Percentiles rank a stretch among this genome's conserved stretches.
Conservation (phyloP, 257 asterid genomes). For the Mentha longifolia region DNA sequence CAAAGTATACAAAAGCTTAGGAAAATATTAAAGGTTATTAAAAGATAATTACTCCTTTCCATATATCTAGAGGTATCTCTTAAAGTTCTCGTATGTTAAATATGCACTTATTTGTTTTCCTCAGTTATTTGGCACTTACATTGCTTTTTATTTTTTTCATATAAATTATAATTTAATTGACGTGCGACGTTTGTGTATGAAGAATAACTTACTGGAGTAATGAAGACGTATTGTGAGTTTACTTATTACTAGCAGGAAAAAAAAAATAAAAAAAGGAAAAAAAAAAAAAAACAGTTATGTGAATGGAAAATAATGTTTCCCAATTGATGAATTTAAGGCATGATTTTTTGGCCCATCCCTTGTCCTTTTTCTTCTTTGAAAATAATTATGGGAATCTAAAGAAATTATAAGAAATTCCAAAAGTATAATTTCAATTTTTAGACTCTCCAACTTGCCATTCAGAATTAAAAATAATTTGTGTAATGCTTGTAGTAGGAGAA, state of each 20-base stretch:
- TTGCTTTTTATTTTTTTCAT: not conserved
- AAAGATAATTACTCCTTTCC: conserved; percentile 32
- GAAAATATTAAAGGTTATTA: conserved; percentile 49
- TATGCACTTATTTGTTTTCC: not conserved
- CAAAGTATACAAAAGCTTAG: conserved; percentile 41
- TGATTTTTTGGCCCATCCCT: conserved; percentile 3
- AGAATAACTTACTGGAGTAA: not conserved
- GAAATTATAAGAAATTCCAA: not conserved
- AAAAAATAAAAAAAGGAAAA: not conserved
- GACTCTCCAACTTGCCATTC: conserved; percentile 27
- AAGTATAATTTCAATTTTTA: conserved; percentile 17
- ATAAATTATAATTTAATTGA: not conserved
- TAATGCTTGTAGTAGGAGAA: conserved; percentile 15
- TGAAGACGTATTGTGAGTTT: not conserved
- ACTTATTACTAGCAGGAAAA: no score
- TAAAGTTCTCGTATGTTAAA: conserved; percentile 17
- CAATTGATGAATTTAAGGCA: conserved; percentile 18
- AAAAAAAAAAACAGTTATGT: not conserved
- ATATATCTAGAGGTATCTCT: conserved; percentile 27
- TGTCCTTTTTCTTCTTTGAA: not conserved
- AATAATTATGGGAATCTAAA: conserved; percentile 11
- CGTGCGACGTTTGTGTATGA: not conserved
- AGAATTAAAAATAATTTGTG: not conserved
- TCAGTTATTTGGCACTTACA: not conserved
- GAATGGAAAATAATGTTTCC: conserved; percentile 7